Evolutionary conservation across 1,284 basidiomycete genomes (phyloP).

Genomic region (Heliocybe sulcata): DNA sequence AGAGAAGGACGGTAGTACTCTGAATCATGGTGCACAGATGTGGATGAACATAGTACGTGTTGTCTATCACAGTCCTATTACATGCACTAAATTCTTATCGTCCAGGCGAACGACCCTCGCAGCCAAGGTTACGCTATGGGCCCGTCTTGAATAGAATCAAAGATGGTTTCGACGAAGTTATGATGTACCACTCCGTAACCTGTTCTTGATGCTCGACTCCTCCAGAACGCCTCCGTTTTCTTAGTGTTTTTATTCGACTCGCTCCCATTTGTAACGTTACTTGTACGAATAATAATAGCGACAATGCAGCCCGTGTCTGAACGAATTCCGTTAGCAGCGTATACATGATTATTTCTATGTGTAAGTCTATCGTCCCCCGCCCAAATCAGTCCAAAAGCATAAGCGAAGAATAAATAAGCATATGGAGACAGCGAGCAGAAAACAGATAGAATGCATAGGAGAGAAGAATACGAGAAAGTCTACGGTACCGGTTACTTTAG

Average conservation of each 20-base stretch:
- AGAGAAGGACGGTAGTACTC: conserved; percentile 41
- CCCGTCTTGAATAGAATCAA: neutral
- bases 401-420: neutral
- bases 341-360: neutral
- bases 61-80: neutral
- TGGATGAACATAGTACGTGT: conserved; percentile 33
- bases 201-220: too few relatives aligned
- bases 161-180: too few relatives aligned
- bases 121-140: neutral
- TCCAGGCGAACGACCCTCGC: neutral
- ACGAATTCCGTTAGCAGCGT: neutral
- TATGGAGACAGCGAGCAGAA: neutral
- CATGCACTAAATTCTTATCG: neutral
- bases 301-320: neutral
- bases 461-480: neutral
- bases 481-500: conserved; percentile 5
- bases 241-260: neutral
- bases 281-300: neutral
- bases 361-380: neutral
- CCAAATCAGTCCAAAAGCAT: neutral
- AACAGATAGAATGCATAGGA: neutral
- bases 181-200: too few relatives aligned
- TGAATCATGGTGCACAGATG: conserved; percentile 34
- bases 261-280: neutral
- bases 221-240: neutral